phyloP scores from a whole-genome alignment of 73 alveolate species.

The Symbiodinium natans region DNA sequence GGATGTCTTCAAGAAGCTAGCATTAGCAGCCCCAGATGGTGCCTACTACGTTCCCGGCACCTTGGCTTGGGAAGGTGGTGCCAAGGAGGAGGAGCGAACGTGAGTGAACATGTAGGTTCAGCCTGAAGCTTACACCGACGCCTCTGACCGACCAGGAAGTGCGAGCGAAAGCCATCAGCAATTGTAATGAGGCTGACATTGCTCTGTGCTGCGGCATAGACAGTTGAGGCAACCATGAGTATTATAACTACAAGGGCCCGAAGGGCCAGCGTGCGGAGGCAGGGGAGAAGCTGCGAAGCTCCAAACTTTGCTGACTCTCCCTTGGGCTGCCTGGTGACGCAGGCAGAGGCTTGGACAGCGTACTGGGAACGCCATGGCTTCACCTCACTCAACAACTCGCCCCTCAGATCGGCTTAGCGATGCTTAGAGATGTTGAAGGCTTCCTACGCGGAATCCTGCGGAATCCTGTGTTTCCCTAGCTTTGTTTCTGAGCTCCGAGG shows the following conservation, averaged over 20 bases:
- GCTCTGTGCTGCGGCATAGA: too few relatives aligned
- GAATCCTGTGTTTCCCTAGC: not conserved
- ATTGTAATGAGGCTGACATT: too few relatives aligned
- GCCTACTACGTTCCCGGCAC: not conserved
- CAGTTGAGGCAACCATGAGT: not conserved
- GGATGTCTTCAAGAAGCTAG: not conserved
- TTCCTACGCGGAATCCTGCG: not conserved
- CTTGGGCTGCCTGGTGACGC: not conserved
- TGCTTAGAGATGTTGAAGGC: not conserved
- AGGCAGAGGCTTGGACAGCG: not conserved
- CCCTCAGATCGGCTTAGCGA: too few relatives aligned
- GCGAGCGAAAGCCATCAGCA: too few relatives aligned
- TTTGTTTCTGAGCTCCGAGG: too few relatives aligned
- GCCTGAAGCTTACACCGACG: too few relatives aligned
- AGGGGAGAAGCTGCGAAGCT: not conserved
- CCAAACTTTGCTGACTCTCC: not conserved
- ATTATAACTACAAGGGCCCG: not conserved
- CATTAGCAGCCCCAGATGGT: not conserved
- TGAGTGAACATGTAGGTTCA: not conserved
- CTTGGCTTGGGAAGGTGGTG: not conserved
- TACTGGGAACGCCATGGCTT: not conserved
- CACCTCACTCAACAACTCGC: not conserved
- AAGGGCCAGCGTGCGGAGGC: conserved; percentile 1
- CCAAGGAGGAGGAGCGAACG: not conserved
- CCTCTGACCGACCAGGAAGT: too few relatives aligned